Evolutionary conservation across 2,329 filamentous ascomycete genomes (phyloP).

Genomic region (Aspergillus sp.): DNA sequence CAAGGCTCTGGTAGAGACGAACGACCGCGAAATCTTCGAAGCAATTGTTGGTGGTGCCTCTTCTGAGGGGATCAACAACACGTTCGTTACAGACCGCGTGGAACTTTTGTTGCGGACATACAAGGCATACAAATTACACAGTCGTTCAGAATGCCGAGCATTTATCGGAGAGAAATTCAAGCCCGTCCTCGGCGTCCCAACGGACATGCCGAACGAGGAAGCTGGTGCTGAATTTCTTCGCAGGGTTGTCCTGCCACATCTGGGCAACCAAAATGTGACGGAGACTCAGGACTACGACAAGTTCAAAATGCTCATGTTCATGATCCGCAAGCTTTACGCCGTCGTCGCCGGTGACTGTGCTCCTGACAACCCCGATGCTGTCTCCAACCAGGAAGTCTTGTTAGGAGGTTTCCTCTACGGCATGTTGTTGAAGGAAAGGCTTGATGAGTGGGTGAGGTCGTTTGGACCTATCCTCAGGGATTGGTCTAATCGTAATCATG

Average conservation of each 20-base stretch:
- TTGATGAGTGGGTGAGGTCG: constrained; percentile 85
- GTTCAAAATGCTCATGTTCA: constrained; percentile 90
- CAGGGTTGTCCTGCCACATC: constrained; percentile 85
- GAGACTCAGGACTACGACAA: constrained; percentile 86
- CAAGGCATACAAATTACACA: constrained; percentile 84
- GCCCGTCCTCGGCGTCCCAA: constrained; percentile 78
- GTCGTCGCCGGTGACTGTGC: constrained; percentile 90
- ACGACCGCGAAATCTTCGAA: constrained; percentile 94
- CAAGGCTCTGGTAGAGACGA: constrained; percentile 92
- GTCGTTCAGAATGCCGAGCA: constrained; percentile 74
- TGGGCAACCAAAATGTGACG: constrained; percentile 82
- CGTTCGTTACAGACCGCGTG: constrained; percentile 91
- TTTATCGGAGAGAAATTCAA: constrained; percentile 91
- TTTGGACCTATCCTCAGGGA: constrained; percentile 55
- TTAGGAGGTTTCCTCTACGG: constrained; percentile 91
- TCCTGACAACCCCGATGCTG: constrained; percentile 92
- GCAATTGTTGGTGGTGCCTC: constrained; percentile 77
- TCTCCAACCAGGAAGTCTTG: constrained; percentile 93
- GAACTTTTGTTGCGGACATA: constrained; percentile 90
- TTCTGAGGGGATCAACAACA: constrained; percentile 78
- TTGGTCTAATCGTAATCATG: constrained; percentile 54
- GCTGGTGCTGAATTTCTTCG: constrained; percentile 88
- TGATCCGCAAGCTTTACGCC: constrained; percentile 93
- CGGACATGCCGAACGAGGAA: constrained; percentile 82
- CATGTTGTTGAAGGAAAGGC: constrained; percentile 89